Evolutionary conservation across 2,329 filamentous ascomycete genomes (phyloP), one percentile per base, ranked within the genome.

Genomic region (Tothia fuscella): DNA sequence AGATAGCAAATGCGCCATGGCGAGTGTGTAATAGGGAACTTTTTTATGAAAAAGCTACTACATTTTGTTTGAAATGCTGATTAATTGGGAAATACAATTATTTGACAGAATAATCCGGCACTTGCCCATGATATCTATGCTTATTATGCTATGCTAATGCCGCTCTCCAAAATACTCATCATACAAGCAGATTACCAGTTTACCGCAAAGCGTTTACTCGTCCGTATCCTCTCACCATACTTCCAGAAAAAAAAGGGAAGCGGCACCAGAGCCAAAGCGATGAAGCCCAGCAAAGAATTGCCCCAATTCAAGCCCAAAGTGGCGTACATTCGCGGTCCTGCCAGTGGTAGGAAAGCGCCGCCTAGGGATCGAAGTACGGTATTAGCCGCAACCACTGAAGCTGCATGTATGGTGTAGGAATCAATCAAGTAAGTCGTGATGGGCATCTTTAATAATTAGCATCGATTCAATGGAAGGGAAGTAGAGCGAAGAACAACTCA

Each of bases 391-490:
- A 63, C 58, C 0, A 61, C 63, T 38, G 55, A 59, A 1, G 62
- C 63, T 0, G 63, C 62, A 42, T 63, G 58, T 1, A 56, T 44
- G 2, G 59, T 62, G 34, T 60, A 66, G 0, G 60, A 57, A 41
- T 65, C 62, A 6, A 65, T 55, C 1, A 65, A 48, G 42, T 66
- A 66, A 5, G 58, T 62, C 13, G 50, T 53, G 2, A 57, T 52
- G 1, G 59, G 55, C 58, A 64, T 62, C 51, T 53, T 26, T 3
- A 5, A 7, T 29, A n/a, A n/a, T 37, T 2, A 25, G 30, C 7
- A 26, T 22, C 36, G 16, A 6, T 17, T 19, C n/a, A 30, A 12
- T n/a, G 21, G 29, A 10, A 40, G 16, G 13, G 14, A 3, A 41
- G 37, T 21, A 20, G 30, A 22, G n/a, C 31, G 30, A 26, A n/a